Evolutionary conservation across 345 rosid genomes (phyloP).

Genomic region (Lumnitzera racemosa): DNA sequence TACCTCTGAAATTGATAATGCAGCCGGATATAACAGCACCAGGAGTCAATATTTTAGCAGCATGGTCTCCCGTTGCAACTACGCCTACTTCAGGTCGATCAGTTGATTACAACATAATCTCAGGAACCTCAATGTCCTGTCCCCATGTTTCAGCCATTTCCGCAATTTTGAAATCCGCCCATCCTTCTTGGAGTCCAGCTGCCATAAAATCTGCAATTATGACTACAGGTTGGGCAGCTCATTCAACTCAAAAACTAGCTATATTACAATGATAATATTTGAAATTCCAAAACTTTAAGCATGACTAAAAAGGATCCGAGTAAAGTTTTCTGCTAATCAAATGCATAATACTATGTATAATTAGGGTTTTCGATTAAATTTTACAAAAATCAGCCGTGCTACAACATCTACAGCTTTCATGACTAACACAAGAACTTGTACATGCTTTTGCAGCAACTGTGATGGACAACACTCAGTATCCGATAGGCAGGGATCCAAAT

Average conservation of each 20-base stretch:
- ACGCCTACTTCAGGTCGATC: conserved; percentile 12
- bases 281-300: too few relatives aligned
- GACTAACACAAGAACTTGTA: neutral
- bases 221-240: conserved; percentile 38
- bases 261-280: neutral
- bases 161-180: conserved; percentile 32
- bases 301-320: too few relatives aligned
- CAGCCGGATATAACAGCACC: conserved; percentile 49
- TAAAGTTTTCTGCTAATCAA: too few relatives aligned
- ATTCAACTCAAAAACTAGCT: conserved; percentile 1
- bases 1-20: neutral
- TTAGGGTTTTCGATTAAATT: too few relatives aligned
- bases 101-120: conserved; percentile 31
- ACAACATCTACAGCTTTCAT: neutral
- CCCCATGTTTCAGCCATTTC: conserved; percentile 44
- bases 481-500: conserved; percentile 30
- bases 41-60: conserved; percentile 40
- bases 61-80: conserved; percentile 39
- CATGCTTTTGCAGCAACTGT: conserved; percentile 21
- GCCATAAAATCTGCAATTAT: conserved; percentile 50
- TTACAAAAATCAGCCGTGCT: neutral
- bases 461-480: conserved; percentile 21
- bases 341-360: too few relatives aligned
- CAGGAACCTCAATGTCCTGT: conserved; percentile 48
- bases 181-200: conserved; percentile 46